Conservation (phyloP, 1,284 basidiomycete genomes). For the Ceratobasidium papillatum region DNA sequence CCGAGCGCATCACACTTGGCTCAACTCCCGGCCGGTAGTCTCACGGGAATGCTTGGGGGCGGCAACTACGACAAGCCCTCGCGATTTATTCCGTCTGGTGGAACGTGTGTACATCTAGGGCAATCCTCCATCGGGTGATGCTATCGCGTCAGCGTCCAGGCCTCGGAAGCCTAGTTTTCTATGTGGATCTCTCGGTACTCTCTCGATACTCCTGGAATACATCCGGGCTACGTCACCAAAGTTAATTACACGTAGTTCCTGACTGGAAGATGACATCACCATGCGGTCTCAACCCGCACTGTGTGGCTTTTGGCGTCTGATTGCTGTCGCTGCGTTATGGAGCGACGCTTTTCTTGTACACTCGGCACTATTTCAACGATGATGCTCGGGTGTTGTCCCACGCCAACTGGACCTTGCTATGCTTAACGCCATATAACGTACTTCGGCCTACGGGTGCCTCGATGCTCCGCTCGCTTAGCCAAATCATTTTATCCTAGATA, state of each 20-base stretch:
- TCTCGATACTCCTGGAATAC: neutral
- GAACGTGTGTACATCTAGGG: neutral
- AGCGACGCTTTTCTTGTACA: neutral
- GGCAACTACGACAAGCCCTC: conserved; percentile 3
- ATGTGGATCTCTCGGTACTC: conserved; percentile 1
- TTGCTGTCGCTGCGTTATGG: neutral
- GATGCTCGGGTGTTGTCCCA: neutral
- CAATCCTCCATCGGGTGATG: neutral
- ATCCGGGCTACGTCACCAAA: neutral
- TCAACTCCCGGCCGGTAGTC: neutral
- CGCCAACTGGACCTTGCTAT: conserved; percentile 5
- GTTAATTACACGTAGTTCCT: neutral
- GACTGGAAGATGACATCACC: conserved; percentile 1
- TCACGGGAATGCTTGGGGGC: neutral
- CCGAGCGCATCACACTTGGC: neutral
- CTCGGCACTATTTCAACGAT: neutral
- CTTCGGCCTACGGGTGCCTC: neutral
- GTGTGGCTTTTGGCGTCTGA: neutral
- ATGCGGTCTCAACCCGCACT: neutral
- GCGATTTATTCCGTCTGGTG: neutral
- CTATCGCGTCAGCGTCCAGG: neutral
- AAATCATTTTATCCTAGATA: conserved; percentile 4
- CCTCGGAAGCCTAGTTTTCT: neutral
- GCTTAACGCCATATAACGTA: neutral
- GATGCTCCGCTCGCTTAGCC: conserved; percentile 9